phyloP scores from a whole-genome alignment of 192 early-diverging fungal genomes.

The Backusella morwellensis region DNA sequence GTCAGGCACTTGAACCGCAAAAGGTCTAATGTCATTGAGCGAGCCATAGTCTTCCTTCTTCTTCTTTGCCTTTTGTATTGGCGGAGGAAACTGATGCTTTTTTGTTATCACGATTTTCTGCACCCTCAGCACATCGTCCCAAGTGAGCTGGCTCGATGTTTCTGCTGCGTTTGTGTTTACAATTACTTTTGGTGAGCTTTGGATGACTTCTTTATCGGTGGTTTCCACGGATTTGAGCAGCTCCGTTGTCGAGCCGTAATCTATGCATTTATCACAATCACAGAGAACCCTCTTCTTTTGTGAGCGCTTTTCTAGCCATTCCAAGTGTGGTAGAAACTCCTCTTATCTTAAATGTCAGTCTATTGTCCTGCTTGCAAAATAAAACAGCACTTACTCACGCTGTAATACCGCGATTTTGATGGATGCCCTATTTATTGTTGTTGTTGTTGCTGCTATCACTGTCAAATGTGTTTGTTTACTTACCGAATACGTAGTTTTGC shows the following conservation, averaged over 20 bases:
- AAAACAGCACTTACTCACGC: background rate
- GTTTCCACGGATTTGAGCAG: no score
- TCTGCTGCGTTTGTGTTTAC: background rate
- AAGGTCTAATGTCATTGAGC: background rate
- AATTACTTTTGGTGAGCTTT: no score
- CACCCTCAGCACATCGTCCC: background rate
- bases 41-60: background rate
- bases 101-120: background rate
- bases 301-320: background rate
- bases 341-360: background rate
- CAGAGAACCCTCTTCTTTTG: background rate
- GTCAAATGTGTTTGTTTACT: background rate
- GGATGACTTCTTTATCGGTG: no score
- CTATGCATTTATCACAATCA: background rate
- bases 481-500: background rate
- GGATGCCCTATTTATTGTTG: background rate
- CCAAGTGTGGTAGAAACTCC: background rate
- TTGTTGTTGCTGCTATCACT: background rate
- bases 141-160: background rate
- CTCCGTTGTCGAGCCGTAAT: no score
- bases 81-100: background rate
- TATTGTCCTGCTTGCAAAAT: background rate
- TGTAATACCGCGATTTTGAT: background rate
- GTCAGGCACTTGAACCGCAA: background rate
- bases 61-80: background rate